Conservation (phyloP, 2,329 filamentous ascomycete genomes). For the Ophiostoma piceae region DNA sequence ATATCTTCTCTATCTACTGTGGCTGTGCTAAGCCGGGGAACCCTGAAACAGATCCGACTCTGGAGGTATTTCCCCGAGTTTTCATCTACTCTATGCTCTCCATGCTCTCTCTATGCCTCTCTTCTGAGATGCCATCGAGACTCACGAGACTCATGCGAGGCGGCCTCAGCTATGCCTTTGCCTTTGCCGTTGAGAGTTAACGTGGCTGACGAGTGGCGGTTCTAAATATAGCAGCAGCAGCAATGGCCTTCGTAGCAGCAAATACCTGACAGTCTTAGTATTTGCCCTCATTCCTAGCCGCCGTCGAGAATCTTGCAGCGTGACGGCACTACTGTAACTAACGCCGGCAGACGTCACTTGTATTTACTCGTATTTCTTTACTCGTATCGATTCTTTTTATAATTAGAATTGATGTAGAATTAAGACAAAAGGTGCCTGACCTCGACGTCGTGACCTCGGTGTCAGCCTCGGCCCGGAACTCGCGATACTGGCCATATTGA, state of each 20-base stretch:
- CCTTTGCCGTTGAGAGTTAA: not conserved
- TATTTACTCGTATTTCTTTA: not conserved
- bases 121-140: too few relatives aligned
- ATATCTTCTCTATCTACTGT: not conserved
- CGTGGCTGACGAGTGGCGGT: slow-evolving; percentile 11
- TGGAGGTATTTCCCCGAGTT: not conserved
- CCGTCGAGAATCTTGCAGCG: not conserved
- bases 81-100: too few relatives aligned
- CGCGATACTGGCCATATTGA: not conserved
- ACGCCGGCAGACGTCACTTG: not conserved
- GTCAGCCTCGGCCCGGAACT: not conserved
- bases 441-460: not conserved
- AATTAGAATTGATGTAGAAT: not conserved
- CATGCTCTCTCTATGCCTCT: not conserved
- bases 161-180: not conserved
- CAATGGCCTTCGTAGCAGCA: too few relatives aligned
- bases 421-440: not conserved
- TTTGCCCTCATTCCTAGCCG: not conserved
- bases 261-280: too few relatives aligned
- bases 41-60: not conserved
- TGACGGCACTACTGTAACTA: not conserved
- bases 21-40: slow-evolving; percentile 7
- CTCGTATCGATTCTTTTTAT: not conserved
- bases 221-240: slow-evolving; percentile 16
- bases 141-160: not conserved